Evolutionary conservation across 805 yeast species (phyloP).

Genomic region (Candida ortonii): DNA sequence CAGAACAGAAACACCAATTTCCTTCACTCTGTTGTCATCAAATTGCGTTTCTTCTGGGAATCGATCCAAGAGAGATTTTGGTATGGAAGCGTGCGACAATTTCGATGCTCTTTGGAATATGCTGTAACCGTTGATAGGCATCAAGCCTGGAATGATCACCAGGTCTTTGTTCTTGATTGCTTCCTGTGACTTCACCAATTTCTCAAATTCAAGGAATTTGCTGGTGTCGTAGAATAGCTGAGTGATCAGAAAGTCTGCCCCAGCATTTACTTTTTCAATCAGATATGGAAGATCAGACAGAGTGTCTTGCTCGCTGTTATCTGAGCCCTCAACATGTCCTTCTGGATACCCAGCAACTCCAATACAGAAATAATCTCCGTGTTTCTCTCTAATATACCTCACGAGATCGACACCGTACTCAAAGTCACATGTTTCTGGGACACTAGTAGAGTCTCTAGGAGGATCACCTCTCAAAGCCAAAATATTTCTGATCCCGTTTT

Average conservation of each 20-base stretch:
- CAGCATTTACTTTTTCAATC: conserved; percentile 84
- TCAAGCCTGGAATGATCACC: conserved; percentile 79
- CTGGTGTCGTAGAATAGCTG: conserved; percentile 89
- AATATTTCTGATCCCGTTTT: conserved; percentile 80
- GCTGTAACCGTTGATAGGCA: conserved; percentile 85
- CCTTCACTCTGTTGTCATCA: conserved; percentile 79
- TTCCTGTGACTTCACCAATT: conserved; percentile 39
- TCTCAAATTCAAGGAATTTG: conserved; percentile 67
- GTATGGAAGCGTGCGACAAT: conserved; percentile 82
- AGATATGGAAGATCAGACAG: conserved; percentile 71
- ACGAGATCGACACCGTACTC: conserved; percentile 84
- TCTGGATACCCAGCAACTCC: conserved; percentile 99
- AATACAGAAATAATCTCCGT: conserved; percentile 82
- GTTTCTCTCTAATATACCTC: conserved; percentile 61
- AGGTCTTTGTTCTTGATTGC: conserved; percentile 38
- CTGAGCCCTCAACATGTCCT: conserved; percentile 90
- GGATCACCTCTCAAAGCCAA: conserved; percentile 96
- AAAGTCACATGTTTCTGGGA: conserved; percentile 56
- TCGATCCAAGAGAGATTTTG: conserved; percentile 46
- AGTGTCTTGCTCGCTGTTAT: conserved; percentile 60
- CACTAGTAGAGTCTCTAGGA: conserved; percentile 59
- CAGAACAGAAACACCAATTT: conserved; percentile 75
- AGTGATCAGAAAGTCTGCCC: conserved; percentile 91
- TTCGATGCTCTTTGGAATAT: conserved; percentile 86
- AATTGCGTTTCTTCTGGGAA: conserved; percentile 57